phyloP scores from a whole-genome alignment of 257 asterid genomes.

The Capsicum rhomboideum region DNA sequence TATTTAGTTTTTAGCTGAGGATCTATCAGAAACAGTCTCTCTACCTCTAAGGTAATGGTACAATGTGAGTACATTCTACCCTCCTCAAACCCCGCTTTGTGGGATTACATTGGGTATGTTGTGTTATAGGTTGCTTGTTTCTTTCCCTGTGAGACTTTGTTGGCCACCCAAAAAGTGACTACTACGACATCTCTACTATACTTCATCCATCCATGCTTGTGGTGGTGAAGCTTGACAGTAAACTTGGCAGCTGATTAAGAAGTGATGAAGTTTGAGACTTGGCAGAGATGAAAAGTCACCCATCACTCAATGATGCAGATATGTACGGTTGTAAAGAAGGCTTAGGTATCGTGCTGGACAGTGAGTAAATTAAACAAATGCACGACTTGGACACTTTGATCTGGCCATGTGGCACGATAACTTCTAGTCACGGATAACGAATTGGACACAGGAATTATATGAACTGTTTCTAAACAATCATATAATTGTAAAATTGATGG shows the following conservation, averaged over 20 bases:
- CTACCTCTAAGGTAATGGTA: too few relatives aligned
- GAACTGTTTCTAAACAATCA: slow-evolving; percentile 3
- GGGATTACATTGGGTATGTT: too few relatives aligned
- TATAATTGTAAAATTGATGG: slow-evolving; percentile 31
- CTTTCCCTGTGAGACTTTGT: not conserved
- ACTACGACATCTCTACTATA: not conserved
- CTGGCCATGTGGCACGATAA: slow-evolving; percentile 1
- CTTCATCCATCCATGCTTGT: not conserved
- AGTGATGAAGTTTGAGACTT: not conserved
- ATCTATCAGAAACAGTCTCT: too few relatives aligned
- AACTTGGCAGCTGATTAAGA: not conserved
- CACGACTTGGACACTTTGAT: slow-evolving; percentile 8
- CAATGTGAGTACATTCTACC: too few relatives aligned
- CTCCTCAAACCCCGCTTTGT: too few relatives aligned
- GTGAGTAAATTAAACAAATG: not conserved
- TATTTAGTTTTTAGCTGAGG: too few relatives aligned
- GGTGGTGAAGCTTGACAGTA: not conserved
- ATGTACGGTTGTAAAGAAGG: not conserved
- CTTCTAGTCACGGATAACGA: not conserved
- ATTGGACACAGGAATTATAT: not conserved
- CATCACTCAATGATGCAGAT: not conserved
- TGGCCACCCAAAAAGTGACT: not conserved
- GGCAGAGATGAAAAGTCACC: not conserved
- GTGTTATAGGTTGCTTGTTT: not conserved
- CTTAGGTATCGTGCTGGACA: not conserved